Evolutionary conservation across 2,329 filamentous ascomycete species (phyloP), one percentile per base, ranked within the genome.

Genomic region (Trichoderma sp.): DNA sequence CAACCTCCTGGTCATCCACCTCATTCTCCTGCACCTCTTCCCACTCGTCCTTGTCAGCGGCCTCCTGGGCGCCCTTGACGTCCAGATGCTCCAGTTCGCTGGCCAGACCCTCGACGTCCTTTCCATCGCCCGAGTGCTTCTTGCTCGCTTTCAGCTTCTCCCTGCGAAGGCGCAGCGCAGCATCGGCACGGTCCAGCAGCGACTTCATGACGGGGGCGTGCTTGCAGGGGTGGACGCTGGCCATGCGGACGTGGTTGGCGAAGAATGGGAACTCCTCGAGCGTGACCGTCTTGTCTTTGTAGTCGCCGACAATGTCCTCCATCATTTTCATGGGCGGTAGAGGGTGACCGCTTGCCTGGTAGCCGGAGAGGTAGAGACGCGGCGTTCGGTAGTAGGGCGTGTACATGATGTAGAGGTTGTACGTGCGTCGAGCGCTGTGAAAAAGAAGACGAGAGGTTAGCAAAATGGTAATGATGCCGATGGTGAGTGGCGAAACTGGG

Each of bases 171-270:
- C 97, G 97, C 68, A 98, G 87, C 0, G 95, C 95, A 26, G 94
- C 94, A 79, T 99, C 95, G 61, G 96, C 96, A 43, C 96, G 93
- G 82, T 98, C 96, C 50, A 99, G 91, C 5, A 99, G 89, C 26
- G 93, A 93, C 84, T 98, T 99, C 96, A 99, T 99, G 76, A 99
- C 96, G 32, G 92, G 92, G 11, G 96, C 96, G 80, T 99, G 96
- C 80, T 96, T 97, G 88, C 96, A 99, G 4, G 96, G 96, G 79
- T 99, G 96, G 15, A 99, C 93, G 36, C 92, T 96, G 39, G 95
- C 96, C 89, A 98, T 99, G 85, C 98, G 97, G 80, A 98, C 90
- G 76, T 91, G 91, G 78, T 93, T 92, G 75, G 93, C 92, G 80
- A 97, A 96, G 85, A 97, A 98, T 61, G 94, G 94, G 80, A 99